A percentile compares a stretch with the other conserved stretches of the same genome.
Conservation (phyloP, 257 asterid species). For the Solanum acaule region DNA sequence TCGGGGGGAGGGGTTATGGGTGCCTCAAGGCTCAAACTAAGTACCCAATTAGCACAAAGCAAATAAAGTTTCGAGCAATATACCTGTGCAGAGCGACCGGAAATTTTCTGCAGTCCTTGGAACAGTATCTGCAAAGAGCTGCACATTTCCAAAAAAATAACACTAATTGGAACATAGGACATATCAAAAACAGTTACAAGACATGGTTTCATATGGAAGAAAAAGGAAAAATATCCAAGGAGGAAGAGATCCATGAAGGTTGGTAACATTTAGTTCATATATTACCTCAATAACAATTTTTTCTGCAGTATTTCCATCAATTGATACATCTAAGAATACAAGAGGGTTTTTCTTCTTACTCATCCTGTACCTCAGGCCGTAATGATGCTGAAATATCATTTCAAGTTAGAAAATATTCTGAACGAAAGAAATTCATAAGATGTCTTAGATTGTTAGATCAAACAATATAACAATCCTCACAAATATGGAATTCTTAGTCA, state of each 20-base stretch:
- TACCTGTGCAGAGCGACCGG: constrained; percentile 96
- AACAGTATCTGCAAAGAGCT: constrained; percentile 89
- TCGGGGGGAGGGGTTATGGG: not conserved
- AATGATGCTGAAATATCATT: constrained; percentile 6
- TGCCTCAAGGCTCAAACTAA: not conserved
- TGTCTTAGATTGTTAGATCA: not conserved
- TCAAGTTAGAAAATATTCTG: not conserved
- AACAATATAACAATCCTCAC: not conserved
- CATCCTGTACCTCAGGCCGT: constrained; percentile 27
- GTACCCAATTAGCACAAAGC: not conserved
- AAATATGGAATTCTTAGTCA: not conserved
- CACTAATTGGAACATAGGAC: not conserved
- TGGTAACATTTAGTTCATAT: not conserved
- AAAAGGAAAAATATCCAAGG: not conserved
- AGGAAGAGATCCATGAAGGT: not conserved
- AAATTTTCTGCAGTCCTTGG: constrained; percentile 97
- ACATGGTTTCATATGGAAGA: not conserved
- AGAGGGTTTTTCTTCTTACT: constrained; percentile 55
- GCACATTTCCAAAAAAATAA: constrained; percentile 19
- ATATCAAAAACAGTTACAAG: not conserved
- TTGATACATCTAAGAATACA: constrained; percentile 74
- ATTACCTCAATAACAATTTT: constrained; percentile 72
- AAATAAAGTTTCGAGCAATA: not conserved
- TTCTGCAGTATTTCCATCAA: constrained; percentile 58
- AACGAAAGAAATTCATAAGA: not conserved